Percentiles rank a stretch among this genome's conserved stretches.
phyloP scores from a whole-genome alignment of 768 basidiomycete species.

The Clitopilus hobsonii region DNA sequence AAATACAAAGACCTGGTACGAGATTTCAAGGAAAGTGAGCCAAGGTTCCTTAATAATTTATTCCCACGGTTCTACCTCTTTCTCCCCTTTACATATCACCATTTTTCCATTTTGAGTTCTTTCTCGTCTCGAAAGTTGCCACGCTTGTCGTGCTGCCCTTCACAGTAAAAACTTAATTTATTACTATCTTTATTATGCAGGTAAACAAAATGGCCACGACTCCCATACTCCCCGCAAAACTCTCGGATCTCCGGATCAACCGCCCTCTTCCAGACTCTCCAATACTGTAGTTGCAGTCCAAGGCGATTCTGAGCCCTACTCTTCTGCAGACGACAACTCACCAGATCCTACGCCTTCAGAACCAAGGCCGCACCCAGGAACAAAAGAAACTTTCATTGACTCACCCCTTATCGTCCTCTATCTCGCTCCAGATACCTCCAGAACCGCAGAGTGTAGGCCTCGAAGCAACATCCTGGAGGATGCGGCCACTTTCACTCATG shows the following conservation, averaged over 20 bases:
- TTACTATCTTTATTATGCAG: neutral
- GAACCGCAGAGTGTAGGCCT: constrained; percentile 27
- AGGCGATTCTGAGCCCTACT: constrained; percentile 44
- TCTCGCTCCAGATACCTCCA: constrained; percentile 38
- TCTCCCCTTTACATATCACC: constrained; percentile 17
- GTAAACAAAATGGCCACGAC: neutral
- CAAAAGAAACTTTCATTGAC: constrained; percentile 72
- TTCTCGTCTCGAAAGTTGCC: constrained; percentile 14
- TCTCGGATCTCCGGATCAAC: constrained; percentile 52
- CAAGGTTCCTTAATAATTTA: constrained; percentile 40
- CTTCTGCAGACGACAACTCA: constrained; percentile 43
- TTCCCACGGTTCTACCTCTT: constrained; percentile 2
- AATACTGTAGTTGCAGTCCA: constrained; percentile 43
- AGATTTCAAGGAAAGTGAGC: constrained; percentile 73
- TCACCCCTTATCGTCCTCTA: constrained; percentile 57
- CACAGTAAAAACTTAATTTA: neutral
- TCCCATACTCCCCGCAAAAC: neutral
- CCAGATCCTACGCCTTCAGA: constrained; percentile 37
- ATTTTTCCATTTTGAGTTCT: constrained; percentile 15
- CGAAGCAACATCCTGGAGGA: constrained; percentile 27
- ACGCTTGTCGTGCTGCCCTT: constrained; percentile 29
- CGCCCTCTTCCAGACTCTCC: constrained; percentile 43
- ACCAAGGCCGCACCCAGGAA: constrained; percentile 52
- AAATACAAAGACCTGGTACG: constrained; percentile 61
- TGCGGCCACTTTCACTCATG: constrained; percentile 63